Percentiles rank a stretch among this genome's conserved stretches.
These are phyloP conservation scores for Fusarium goolgardi DNA, from an alignment of 2,329 filamentous ascomycete genomes.

Conservation along the genomic window DNA sequence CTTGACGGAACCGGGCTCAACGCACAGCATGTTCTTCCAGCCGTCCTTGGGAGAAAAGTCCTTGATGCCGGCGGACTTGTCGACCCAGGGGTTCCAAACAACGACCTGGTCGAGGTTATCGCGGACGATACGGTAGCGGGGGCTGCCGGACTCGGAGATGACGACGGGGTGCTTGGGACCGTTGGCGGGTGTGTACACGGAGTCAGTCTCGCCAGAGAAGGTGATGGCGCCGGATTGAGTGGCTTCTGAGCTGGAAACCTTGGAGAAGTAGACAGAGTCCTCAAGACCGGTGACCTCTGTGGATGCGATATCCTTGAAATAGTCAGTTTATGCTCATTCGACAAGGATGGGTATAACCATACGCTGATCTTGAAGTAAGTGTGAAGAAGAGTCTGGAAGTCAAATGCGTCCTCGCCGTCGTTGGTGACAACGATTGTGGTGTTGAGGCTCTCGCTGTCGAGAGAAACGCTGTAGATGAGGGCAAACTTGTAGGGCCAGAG, in stretches of 20 bases:
- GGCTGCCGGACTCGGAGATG: constrained; percentile 71
- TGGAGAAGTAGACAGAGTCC: constrained; percentile 83
- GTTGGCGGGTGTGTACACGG: constrained; percentile 81
- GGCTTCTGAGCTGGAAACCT: constrained; percentile 75
- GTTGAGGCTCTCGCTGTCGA: constrained; percentile 78
- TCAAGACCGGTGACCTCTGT: constrained; percentile 81
- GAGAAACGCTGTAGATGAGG: constrained; percentile 91
- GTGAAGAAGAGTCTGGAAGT: constrained; percentile 92
- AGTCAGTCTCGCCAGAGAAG: constrained; percentile 85
- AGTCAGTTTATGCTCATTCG: neutral
- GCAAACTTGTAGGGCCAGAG: constrained; percentile 90
- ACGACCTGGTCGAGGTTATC: constrained; percentile 90
- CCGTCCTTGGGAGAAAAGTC: constrained; percentile 92
- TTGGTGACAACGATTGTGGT: constrained; percentile 91
- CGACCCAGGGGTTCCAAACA: constrained; percentile 96
- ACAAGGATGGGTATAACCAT: constrained; percentile 48
- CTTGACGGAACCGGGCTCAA: constrained; percentile 88
- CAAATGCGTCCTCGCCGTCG: constrained; percentile 82
- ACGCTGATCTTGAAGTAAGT: constrained; percentile 88
- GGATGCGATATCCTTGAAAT: constrained; percentile 78
- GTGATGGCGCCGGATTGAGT: constrained; percentile 72
- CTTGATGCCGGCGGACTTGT: constrained; percentile 82
- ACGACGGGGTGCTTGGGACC: constrained; percentile 68
- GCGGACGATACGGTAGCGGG: constrained; percentile 78
- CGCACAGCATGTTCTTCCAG: constrained; percentile 92